Conservation (phyloP, 208 protist species). For the Wallacemonas rigidus region DNA sequence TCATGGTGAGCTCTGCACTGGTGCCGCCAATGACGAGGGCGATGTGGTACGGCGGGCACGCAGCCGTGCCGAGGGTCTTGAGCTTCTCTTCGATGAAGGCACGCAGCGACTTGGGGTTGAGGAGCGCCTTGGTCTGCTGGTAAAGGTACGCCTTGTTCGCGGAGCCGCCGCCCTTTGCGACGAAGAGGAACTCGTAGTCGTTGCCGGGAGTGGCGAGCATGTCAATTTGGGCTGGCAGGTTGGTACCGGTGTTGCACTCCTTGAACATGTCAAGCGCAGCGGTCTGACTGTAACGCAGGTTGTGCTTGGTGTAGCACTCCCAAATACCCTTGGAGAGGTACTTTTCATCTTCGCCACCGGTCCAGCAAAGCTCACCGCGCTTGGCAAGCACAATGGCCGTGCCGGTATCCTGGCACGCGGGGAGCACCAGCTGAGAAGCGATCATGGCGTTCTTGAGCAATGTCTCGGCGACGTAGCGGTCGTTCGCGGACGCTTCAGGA, state of each 20-base stretch:
- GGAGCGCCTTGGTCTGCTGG: conserved; percentile 96
- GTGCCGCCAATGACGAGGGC: conserved; percentile 97
- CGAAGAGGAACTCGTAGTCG: conserved; percentile 97
- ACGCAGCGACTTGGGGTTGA: conserved; percentile 92
- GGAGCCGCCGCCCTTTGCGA: conserved; percentile 97
- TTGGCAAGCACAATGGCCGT: conserved; percentile 98
- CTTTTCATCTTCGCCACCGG: conserved; percentile 95
- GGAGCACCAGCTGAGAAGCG: conserved; percentile 88
- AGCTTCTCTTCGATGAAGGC: conserved; percentile 95
- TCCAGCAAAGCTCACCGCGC: conserved; percentile 96
- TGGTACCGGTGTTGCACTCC: conserved; percentile 97
- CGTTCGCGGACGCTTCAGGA: conserved; percentile 95
- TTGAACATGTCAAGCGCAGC: conserved; percentile 97
- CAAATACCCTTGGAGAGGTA: conserved; percentile 95
- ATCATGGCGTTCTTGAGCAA: conserved; percentile 97
- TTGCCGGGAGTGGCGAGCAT: conserved; percentile 92
- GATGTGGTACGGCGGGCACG: conserved; percentile 98
- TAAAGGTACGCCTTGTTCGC: conserved; percentile 98
- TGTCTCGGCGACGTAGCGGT: conserved; percentile 95
- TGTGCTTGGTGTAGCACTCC: conserved; percentile 94
- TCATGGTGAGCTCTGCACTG: conserved; percentile 97
- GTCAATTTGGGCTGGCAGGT: conserved; percentile 98
- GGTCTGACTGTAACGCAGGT: conserved; percentile 97
- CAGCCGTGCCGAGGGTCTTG: conserved; percentile 94
- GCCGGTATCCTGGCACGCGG: conserved; percentile 96